A percentile compares a stretch with the other conserved stretches of the same genome.
phyloP scores from a whole-genome alignment of 83 land plant genomes.

The Picea mariana region DNA sequence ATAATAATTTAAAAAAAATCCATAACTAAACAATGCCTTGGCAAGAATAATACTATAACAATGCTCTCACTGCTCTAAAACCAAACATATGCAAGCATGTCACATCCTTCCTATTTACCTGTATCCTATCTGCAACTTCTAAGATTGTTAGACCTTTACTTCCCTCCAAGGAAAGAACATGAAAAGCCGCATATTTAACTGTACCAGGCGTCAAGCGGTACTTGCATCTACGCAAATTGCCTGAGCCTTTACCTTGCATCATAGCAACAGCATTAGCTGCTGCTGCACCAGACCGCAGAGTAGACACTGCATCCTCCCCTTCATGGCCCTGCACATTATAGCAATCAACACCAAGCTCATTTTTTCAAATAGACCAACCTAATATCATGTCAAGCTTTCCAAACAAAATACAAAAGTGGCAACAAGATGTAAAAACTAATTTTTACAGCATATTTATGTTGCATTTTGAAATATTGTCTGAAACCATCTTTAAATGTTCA shows the following conservation, averaged over 20 bases:
- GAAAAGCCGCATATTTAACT: slow-evolving; percentile 98
- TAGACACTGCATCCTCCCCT: slow-evolving; percentile 68
- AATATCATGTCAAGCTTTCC: background rate
- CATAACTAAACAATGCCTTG: background rate
- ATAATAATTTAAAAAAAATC: too few relatives aligned
- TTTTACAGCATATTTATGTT: background rate
- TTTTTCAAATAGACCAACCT: background rate
- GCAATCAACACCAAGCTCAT: background rate
- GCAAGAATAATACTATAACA: background rate
- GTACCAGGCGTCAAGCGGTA: slow-evolving; percentile 97
- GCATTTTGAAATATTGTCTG: background rate
- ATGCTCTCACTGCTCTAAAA: background rate
- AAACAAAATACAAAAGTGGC: background rate
- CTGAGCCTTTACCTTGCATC: slow-evolving; percentile 85
- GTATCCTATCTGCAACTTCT: slow-evolving; percentile 91
- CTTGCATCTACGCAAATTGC: slow-evolving; percentile 64
- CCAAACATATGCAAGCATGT: background rate
- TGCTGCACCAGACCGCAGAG: slow-evolving; percentile 84
- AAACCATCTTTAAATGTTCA: background rate
- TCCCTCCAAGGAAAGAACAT: slow-evolving; percentile 95
- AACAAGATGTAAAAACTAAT: slow-evolving; percentile 4
- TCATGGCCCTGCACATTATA: slow-evolving; percentile 53
- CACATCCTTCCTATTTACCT: slow-evolving; percentile 47
- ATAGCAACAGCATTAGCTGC: slow-evolving; percentile 90
- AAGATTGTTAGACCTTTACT: slow-evolving; percentile 74